These are phyloP conservation scores for Vitis rotundifolia DNA, from an alignment of 164 flowering plant species.

Conservation along the genomic window DNA sequence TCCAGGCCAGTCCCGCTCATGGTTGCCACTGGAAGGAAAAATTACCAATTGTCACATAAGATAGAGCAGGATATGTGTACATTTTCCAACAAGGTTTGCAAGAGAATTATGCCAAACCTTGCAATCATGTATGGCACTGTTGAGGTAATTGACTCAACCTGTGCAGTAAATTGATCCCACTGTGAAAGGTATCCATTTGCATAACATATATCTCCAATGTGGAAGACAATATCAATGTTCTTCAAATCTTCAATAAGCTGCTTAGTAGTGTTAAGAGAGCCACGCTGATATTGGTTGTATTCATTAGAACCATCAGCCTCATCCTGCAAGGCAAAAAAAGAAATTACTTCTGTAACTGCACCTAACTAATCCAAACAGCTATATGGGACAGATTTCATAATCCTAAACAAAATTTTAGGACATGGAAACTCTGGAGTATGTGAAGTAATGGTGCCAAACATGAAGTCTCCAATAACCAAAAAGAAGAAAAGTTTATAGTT, in stretches of 20 bases:
- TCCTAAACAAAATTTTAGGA: too few relatives aligned
- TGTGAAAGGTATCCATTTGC: slow-evolving; percentile 77
- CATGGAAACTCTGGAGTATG: too few relatives aligned
- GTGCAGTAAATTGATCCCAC: slow-evolving; percentile 80
- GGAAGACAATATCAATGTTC: slow-evolving; percentile 64
- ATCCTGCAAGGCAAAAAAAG: slow-evolving; percentile 34
- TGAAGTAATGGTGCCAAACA: too few relatives aligned
- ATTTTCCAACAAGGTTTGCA: neutral
- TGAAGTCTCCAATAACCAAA: neutral
- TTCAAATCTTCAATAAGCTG: slow-evolving; percentile 59
- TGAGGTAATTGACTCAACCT: slow-evolving; percentile 74
- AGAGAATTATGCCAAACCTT: slow-evolving; percentile 30
- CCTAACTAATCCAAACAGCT: neutral
- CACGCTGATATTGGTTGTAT: slow-evolving; percentile 57
- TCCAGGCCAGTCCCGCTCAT: slow-evolving; percentile 76
- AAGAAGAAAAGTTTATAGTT: neutral
- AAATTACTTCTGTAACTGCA: slow-evolving; percentile 1
- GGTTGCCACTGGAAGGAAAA: slow-evolving; percentile 61
- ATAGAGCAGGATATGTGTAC: neutral
- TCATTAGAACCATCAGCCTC: slow-evolving; percentile 76
- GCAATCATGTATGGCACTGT: slow-evolving; percentile 72
- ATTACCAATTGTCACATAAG: neutral
- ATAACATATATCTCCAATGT: slow-evolving; percentile 69
- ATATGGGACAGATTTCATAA: too few relatives aligned
- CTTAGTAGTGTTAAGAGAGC: slow-evolving; percentile 64